phyloP scores from a whole-genome alignment of 2,329 filamentous ascomycete species.

The Sclerotinia glacialis region DNA sequence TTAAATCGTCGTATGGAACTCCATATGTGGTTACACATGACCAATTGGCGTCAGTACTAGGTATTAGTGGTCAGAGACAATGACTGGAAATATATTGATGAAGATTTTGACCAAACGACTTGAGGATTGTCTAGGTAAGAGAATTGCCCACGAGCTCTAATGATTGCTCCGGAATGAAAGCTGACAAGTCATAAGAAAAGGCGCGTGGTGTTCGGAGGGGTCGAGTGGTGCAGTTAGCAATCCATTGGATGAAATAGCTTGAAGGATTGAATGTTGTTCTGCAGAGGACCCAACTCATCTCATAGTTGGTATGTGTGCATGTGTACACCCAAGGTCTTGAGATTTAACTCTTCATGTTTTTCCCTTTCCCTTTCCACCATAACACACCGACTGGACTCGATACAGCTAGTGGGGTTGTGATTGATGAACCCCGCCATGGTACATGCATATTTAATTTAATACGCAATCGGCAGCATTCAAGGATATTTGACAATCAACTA shows the following conservation, averaged over 20 bases:
- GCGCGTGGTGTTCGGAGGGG: constrained; percentile 7
- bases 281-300: background rate
- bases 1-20: background rate
- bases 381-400: background rate
- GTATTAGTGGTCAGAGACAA: background rate
- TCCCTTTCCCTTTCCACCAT: background rate
- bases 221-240: background rate
- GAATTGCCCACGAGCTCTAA: constrained; percentile 7
- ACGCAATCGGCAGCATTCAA: background rate
- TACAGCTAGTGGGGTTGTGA: background rate
- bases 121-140: background rate
- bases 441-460: constrained; percentile 10
- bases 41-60: background rate
- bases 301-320: background rate
- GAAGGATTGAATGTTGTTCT: constrained; percentile 1
- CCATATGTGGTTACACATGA: constrained; percentile 3
- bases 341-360: background rate
- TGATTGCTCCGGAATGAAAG: constrained; percentile 20
- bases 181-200: constrained; percentile 21
- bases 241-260: background rate
- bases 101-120: background rate
- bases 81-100: background rate
- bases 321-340: background rate
- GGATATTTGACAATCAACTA: background rate
- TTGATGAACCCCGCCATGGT: constrained; percentile 15